phyloP scores from a whole-genome alignment of 768 basidiomycete genomes.

The Agrocybe praecox region DNA sequence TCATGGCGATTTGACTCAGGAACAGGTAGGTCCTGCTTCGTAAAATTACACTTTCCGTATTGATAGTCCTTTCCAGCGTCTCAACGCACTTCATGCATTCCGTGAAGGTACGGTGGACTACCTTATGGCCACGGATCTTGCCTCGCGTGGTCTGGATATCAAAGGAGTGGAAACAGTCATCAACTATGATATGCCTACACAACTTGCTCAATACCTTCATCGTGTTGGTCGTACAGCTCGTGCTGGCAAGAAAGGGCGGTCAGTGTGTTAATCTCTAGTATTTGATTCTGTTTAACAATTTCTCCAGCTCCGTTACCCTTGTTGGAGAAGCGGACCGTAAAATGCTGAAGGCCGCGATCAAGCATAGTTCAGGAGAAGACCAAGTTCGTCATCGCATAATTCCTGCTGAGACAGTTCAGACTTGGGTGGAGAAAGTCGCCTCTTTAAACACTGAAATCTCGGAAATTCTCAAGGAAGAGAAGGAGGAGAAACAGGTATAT shows the following conservation, averaged over 20 bases:
- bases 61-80: slow-evolving; percentile 54
- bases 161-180: slow-evolving; percentile 97
- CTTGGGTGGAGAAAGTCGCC: slow-evolving; percentile 72
- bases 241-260: slow-evolving; percentile 92
- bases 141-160: slow-evolving; percentile 95
- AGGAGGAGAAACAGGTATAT: slow-evolving; percentile 87
- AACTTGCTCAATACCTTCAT: slow-evolving; percentile 92
- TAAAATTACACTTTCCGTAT: not conserved
- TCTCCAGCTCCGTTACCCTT: slow-evolving; percentile 82
- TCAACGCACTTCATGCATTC: slow-evolving; percentile 84
- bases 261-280: slow-evolving; percentile 25
- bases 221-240: slow-evolving; percentile 97
- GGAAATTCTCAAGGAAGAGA: slow-evolving; percentile 86
- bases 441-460: slow-evolving; percentile 75
- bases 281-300: not conserved
- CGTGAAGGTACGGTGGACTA: slow-evolving; percentile 88
- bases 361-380: slow-evolving; percentile 77
- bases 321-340: slow-evolving; percentile 97
- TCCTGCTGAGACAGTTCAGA: slow-evolving; percentile 70
- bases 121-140: slow-evolving; percentile 95
- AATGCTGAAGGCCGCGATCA: slow-evolving; percentile 94
- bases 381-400: slow-evolving; percentile 89
- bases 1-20: slow-evolving; percentile 95
- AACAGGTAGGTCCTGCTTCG: slow-evolving; percentile 62
- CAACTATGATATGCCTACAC: slow-evolving; percentile 98